Conservation (phyloP, 345 rosid species). For the Hypericum androsaemum region DNA sequence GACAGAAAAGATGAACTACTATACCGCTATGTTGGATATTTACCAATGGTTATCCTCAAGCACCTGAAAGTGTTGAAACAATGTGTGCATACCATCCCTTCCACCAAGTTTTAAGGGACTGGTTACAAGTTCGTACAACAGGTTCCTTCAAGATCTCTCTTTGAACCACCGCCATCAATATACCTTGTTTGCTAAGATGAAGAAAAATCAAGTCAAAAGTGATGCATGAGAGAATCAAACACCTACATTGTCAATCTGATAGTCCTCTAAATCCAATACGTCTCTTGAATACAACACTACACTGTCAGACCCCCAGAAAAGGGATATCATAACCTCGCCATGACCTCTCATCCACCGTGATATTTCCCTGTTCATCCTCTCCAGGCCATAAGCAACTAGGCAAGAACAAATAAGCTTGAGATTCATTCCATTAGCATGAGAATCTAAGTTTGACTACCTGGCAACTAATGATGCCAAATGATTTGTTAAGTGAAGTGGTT, state of each 20-base stretch:
- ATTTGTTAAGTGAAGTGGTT: conserved; percentile 8
- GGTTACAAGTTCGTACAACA: no score
- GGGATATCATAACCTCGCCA: conserved; percentile 39
- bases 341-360: conserved; percentile 78
- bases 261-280: conserved; percentile 40
- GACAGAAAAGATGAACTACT: no score
- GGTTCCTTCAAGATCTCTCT: no score
- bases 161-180: not conserved
- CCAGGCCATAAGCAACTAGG: conserved; percentile 73
- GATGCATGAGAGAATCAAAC: not conserved
- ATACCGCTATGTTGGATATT: no score
- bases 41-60: no score
- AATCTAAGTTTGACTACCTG: not conserved
- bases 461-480: not conserved
- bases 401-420: conserved; percentile 26
- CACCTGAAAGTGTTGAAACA: no score
- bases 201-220: not conserved
- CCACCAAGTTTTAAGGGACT: no score
- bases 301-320: conserved; percentile 73
- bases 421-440: conserved; percentile 15
- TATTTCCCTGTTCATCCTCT: conserved; percentile 75
- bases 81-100: no score
- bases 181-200: not conserved
- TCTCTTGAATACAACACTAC: conserved; percentile 87
- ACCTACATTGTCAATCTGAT: conserved; percentile 62